Evolutionary conservation across 2,329 filamentous ascomycete genomes (phyloP).

Genomic region (Venturia asperata): DNA sequence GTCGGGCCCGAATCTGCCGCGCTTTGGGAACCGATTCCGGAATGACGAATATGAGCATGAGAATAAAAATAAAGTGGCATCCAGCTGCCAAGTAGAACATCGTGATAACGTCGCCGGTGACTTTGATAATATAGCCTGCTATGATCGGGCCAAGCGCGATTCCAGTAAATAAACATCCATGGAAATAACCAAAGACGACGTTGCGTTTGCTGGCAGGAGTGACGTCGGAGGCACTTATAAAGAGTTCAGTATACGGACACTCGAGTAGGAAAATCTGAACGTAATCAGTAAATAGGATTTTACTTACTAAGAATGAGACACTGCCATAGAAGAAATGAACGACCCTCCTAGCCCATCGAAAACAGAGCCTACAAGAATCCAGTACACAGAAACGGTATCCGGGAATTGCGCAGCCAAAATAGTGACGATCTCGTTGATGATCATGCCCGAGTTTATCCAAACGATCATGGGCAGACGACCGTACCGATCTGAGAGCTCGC

Average conservation of each 20-base stretch:
- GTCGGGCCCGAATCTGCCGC: slow-evolving; percentile 61
- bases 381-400: slow-evolving; percentile 64
- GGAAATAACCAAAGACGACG: slow-evolving; percentile 81
- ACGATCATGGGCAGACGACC: slow-evolving; percentile 71
- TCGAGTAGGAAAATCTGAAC: slow-evolving; percentile 33
- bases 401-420: slow-evolving; percentile 72
- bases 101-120: slow-evolving; percentile 65
- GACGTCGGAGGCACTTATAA: slow-evolving; percentile 69
- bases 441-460: slow-evolving; percentile 64
- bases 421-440: slow-evolving; percentile 67
- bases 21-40: slow-evolving; percentile 71
- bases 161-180: slow-evolving; percentile 80
- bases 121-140: slow-evolving; percentile 70
- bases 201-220: slow-evolving; percentile 71
- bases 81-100: slow-evolving; percentile 75
- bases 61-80: slow-evolving; percentile 66
- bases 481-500: slow-evolving; percentile 77
- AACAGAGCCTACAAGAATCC: slow-evolving; percentile 68
- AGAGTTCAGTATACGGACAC: neutral
- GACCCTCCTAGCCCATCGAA: slow-evolving; percentile 82
- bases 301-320: slow-evolving; percentile 61
- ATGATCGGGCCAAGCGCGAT: slow-evolving; percentile 79
- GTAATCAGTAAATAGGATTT: neutral
- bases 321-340: slow-evolving; percentile 73
- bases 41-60: slow-evolving; percentile 62